Conservation (phyloP, 345 rosid species). For the Gossypium longicalyx region DNA sequence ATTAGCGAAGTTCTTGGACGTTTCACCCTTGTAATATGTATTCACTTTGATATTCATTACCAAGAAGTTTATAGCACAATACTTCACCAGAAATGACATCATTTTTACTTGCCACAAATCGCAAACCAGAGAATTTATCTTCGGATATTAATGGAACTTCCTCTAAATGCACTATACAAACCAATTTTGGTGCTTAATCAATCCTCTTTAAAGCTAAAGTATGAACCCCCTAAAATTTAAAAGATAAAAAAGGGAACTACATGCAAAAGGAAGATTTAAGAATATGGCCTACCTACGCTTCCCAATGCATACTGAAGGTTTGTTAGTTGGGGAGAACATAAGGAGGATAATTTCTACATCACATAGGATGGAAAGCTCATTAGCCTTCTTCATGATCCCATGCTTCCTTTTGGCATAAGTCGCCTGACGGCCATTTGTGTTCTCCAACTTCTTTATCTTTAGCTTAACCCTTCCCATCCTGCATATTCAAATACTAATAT, state of each 20-base stretch:
- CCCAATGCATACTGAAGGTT: slow-evolving; percentile 56
- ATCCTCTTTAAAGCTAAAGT: neutral
- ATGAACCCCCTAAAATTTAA: neutral
- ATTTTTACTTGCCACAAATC: neutral
- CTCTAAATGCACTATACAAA: neutral
- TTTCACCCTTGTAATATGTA: neutral
- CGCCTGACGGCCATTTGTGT: slow-evolving; percentile 59
- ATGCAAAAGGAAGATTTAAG: neutral
- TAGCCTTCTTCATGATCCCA: slow-evolving; percentile 78
- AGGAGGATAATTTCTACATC: slow-evolving; percentile 67
- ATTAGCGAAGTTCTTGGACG: neutral
- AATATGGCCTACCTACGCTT: slow-evolving; percentile 41
- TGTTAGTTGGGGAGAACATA: slow-evolving; percentile 75
- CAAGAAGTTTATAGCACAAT: neutral
- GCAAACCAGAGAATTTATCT: neutral
- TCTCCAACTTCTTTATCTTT: slow-evolving; percentile 66
- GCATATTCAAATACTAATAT: slow-evolving; percentile 12
- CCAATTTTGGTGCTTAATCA: neutral
- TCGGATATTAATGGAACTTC: neutral
- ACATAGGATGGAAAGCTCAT: slow-evolving; percentile 65
- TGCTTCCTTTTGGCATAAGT: slow-evolving; percentile 67
- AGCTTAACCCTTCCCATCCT: slow-evolving; percentile 87
- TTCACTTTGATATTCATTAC: neutral
- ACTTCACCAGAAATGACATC: neutral
- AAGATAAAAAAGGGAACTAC: neutral